A percentile compares a stretch with the other conserved stretches of the same genome.
Conservation (phyloP, 1,139 yeast species). For the Candida sp. region DNA sequence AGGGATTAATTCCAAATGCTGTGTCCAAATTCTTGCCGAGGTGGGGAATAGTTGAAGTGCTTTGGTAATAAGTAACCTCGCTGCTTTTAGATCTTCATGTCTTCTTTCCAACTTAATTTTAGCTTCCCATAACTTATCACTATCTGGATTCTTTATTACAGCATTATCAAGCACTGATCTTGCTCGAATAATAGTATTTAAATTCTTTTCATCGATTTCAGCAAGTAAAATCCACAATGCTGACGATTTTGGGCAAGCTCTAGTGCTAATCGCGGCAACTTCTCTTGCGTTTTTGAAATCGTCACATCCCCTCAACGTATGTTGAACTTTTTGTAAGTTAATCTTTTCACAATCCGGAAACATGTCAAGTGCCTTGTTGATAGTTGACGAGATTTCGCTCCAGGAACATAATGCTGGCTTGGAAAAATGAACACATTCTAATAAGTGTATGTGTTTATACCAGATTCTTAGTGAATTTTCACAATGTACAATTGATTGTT, state of each 20-base stretch:
- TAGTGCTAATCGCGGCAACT: conserved; percentile 47
- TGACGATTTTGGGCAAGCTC: conserved; percentile 38
- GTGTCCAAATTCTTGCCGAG: conserved; percentile 63
- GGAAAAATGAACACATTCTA: conserved; percentile 28
- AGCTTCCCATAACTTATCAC: conserved; percentile 54
- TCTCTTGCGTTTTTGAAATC: conserved; percentile 43
- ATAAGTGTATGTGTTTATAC: conserved; percentile 60
- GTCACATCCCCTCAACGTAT: conserved; percentile 29
- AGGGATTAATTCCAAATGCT: conserved; percentile 49
- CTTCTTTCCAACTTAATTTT: conserved; percentile 57
- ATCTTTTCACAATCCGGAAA: conserved; percentile 50
- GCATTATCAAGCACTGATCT: conserved; percentile 75
- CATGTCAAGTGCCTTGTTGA: conserved; percentile 41
- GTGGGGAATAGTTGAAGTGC: conserved; percentile 61
- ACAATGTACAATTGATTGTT: conserved; percentile 25
- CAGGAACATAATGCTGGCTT: background rate
- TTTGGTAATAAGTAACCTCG: conserved; percentile 52
- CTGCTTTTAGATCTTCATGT: conserved; percentile 48
- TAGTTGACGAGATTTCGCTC: conserved; percentile 30
- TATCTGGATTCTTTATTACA: conserved; percentile 46
- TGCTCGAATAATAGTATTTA: conserved; percentile 51
- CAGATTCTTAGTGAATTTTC: conserved; percentile 50
- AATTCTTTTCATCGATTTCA: conserved; percentile 38
- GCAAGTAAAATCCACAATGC: conserved; percentile 60
- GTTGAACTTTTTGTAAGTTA: conserved; percentile 58